A percentile compares a stretch with the other conserved stretches of the same genome.
phyloP scores from a whole-genome alignment of 2,329 filamentous ascomycete species.

The Trichophyton schoenleinii region DNA sequence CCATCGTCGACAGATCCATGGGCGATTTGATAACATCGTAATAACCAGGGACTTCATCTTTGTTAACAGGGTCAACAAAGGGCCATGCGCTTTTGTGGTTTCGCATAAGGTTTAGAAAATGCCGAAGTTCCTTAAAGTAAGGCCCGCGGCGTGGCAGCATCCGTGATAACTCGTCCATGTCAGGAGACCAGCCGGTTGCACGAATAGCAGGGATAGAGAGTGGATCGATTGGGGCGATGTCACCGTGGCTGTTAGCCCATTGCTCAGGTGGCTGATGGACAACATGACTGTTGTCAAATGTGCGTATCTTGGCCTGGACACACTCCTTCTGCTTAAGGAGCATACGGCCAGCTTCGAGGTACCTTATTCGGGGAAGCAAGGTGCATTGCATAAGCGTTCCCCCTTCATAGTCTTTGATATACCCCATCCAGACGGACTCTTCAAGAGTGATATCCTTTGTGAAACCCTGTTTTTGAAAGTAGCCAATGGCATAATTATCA shows the following conservation, averaged over 20 bases:
- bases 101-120: constrained; percentile 86
- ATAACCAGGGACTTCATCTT: constrained; percentile 92
- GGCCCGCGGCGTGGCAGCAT: constrained; percentile 92
- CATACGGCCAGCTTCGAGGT: constrained; percentile 87
- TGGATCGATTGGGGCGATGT: constrained; percentile 63
- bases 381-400: constrained; percentile 99
- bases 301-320: constrained; percentile 86
- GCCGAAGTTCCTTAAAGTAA: constrained; percentile 86
- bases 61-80: constrained; percentile 84
- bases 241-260: constrained; percentile 56
- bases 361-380: constrained; percentile 89
- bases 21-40: constrained; percentile 98
- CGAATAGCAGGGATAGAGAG: constrained; percentile 78
- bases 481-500: constrained; percentile 96
- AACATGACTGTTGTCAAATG: constrained; percentile 76
- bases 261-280: constrained; percentile 73
- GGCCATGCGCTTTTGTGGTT: constrained; percentile 91
- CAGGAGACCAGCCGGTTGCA: constrained; percentile 84
- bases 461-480: constrained; percentile 98
- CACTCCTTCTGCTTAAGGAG: constrained; percentile 93
- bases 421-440: constrained; percentile 91
- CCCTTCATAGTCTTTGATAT: constrained; percentile 98
- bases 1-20: constrained; percentile 98
- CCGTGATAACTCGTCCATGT: constrained; percentile 93
- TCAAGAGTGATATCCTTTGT: constrained; percentile 96